Evolutionary conservation across 495 filamentous ascomycete genomes (phyloP).

Genomic region (Podospora comata): DNA sequence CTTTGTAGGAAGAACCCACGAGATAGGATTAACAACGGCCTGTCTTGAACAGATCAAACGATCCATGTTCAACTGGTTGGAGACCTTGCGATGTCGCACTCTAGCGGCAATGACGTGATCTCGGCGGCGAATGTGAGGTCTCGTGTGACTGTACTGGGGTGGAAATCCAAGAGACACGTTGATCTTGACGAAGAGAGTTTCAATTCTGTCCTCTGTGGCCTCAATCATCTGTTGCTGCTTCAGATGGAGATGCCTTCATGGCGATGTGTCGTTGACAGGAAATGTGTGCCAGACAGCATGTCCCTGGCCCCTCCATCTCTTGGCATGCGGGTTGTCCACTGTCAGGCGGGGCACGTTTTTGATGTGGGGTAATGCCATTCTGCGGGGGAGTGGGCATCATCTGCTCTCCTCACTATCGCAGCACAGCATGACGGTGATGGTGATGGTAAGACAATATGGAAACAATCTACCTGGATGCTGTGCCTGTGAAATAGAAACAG

Average conservation of each 20-base stretch:
- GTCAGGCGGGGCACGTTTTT: not conserved
- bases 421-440: not conserved
- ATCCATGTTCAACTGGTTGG: not conserved
- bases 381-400: not conserved
- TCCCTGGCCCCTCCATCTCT: not conserved
- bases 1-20: not conserved
- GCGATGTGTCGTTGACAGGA: not conserved
- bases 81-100: constrained; percentile 4
- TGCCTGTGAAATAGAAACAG: not conserved
- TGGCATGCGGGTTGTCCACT: not conserved
- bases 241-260: not conserved
- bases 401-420: not conserved
- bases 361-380: not conserved
- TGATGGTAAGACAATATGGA: not conserved
- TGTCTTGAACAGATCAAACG: not conserved
- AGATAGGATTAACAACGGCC: not conserved
- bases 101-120: constrained; percentile 6
- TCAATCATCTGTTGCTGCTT: not conserved
- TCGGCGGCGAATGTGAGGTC: not conserved
- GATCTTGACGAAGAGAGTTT: not conserved
- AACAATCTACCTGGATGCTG: not conserved
- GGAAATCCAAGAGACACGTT: not conserved
- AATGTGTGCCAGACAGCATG: not conserved
- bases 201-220: not conserved
- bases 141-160: not conserved